These are phyloP conservation scores for Volvox carteri DNA, from an alignment of 163 green algal species.

Conservation along the genomic window DNA sequence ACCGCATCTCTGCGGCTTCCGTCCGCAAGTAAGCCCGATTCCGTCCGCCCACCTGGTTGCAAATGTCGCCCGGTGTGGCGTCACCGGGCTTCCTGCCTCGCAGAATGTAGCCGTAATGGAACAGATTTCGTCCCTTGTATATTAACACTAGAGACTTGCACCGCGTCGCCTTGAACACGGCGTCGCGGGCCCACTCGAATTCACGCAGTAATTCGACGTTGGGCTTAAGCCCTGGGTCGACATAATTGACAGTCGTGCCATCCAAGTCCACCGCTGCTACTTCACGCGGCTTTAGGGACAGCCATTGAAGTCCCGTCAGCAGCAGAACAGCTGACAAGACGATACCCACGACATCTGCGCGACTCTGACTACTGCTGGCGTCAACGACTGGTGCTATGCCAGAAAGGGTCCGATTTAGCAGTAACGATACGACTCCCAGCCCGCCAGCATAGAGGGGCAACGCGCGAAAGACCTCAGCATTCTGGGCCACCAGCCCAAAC, in stretches of 20 bases:
- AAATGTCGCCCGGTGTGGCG: conserved; percentile 73
- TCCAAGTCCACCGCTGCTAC: conserved; percentile 37
- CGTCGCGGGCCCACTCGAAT: conserved; percentile 63
- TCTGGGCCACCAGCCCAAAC: conserved; percentile 67
- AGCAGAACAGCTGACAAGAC: conserved; percentile 84
- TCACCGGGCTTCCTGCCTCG: conserved; percentile 32
- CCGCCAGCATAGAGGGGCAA: conserved; percentile 81
- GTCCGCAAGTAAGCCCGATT: neutral
- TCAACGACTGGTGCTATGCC: conserved; percentile 86
- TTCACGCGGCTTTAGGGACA: conserved; percentile 67
- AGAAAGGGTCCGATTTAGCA: conserved; percentile 82
- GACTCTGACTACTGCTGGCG: conserved; percentile 85
- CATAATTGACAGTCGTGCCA: conserved; percentile 54
- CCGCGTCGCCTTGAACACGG: conserved; percentile 44
- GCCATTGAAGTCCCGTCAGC: conserved; percentile 90
- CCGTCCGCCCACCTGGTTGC: conserved; percentile 38
- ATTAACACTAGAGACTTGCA: conserved; percentile 78
- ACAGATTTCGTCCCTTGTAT: conserved; percentile 77
- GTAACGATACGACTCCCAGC: conserved; percentile 74
- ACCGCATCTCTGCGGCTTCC: too few relatives aligned
- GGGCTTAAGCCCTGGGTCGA: conserved; percentile 62
- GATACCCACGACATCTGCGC: conserved; percentile 88
- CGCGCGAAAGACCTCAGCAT: conserved; percentile 69
- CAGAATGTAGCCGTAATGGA: conserved; percentile 72
- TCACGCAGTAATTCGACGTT: conserved; percentile 64